A percentile compares a stretch with the other conserved stretches of the same genome.
Evolutionary conservation across 2,329 filamentous ascomycete species (phyloP).

Genomic region (Penicillium sp.): DNA sequence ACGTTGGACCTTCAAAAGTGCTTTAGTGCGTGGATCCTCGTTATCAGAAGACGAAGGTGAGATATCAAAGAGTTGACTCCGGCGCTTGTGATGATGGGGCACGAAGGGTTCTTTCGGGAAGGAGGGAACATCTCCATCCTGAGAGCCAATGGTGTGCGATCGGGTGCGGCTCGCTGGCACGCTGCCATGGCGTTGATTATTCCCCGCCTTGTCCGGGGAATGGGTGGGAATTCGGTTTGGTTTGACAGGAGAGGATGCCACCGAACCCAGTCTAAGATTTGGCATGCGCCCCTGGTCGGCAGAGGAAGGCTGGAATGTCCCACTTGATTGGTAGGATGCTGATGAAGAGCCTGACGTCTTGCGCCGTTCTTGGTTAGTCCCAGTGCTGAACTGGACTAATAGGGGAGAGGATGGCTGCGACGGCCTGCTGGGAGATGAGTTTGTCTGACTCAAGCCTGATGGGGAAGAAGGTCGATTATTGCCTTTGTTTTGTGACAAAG

Average conservation of each 20-base stretch:
- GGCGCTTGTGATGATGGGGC: conserved; percentile 76
- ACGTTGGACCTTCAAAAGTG: conserved; percentile 84
- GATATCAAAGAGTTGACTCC: conserved; percentile 93
- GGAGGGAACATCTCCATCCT: conserved; percentile 77
- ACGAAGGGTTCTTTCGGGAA: conserved; percentile 62
- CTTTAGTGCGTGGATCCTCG: conserved; percentile 88
- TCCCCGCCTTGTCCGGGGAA: conserved; percentile 61
- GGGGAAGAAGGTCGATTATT: conserved; percentile 80
- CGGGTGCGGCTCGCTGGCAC: conserved; percentile 70
- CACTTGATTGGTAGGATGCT: conserved; percentile 73
- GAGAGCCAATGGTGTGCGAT: conserved; percentile 90
- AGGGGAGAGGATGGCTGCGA: conserved; percentile 86
- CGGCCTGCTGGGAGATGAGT: conserved; percentile 80
- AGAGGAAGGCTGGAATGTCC: conserved; percentile 67
- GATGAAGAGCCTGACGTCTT: conserved; percentile 93
- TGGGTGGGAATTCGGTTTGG: conserved; percentile 42
- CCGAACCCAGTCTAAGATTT: conserved; percentile 52
- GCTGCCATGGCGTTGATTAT: conserved; percentile 63
- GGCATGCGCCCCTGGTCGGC: conserved; percentile 68
- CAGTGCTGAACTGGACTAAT: conserved; percentile 93
- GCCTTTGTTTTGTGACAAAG: conserved; percentile 77
- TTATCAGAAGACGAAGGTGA: conserved; percentile 98
- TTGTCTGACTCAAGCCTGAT: conserved; percentile 73
- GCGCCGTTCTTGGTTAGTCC: conserved; percentile 75
- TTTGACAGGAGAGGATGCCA: conserved; percentile 56